Conservation (phyloP, 768 basidiomycete genomes). For the Neoboletus subvelutipes region DNA sequence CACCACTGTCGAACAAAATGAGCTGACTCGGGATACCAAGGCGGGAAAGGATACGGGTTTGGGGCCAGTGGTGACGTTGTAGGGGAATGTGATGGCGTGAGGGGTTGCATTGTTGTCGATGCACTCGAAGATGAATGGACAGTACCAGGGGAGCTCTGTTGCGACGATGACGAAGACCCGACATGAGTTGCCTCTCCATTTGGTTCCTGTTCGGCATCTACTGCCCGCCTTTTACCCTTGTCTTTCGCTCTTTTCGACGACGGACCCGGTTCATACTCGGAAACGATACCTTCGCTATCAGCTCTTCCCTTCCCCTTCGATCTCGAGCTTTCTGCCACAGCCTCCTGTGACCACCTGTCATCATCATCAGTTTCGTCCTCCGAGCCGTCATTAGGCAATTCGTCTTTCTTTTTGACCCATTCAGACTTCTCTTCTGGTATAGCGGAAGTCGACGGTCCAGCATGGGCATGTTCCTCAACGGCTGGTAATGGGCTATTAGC, state of each 20-base stretch:
- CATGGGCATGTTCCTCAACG: constrained; percentile 1
- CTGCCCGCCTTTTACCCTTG: constrained; percentile 26
- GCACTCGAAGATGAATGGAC: constrained; percentile 8
- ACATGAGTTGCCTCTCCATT: constrained; percentile 8
- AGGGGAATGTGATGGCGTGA: not conserved
- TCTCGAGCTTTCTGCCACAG: constrained; percentile 16
- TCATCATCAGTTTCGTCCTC: constrained; percentile 21
- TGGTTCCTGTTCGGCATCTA: constrained; percentile 9
- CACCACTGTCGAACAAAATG: constrained; percentile 84
- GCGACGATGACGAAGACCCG: constrained; percentile 9
- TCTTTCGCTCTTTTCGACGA: constrained; percentile 10
- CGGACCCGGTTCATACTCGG: constrained; percentile 8
- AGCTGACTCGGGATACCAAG: constrained; percentile 71
- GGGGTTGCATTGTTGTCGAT: not conserved
- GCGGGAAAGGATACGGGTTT: constrained; percentile 66
- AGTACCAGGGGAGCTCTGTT: constrained; percentile 8
- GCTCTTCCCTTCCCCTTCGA: constrained; percentile 30
- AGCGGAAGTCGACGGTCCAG: not conserved
- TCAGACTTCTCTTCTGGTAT: not conserved
- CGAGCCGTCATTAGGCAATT: constrained; percentile 2
- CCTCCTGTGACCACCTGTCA: constrained; percentile 23
- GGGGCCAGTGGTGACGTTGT: constrained; percentile 23
- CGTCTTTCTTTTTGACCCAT: not conserved
- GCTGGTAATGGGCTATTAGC: not conserved
- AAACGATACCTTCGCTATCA: constrained; percentile 13